These are phyloP conservation scores for Forsythia viridissima DNA, from an alignment of 257 asterid genomes.

Conservation along the genomic window DNA sequence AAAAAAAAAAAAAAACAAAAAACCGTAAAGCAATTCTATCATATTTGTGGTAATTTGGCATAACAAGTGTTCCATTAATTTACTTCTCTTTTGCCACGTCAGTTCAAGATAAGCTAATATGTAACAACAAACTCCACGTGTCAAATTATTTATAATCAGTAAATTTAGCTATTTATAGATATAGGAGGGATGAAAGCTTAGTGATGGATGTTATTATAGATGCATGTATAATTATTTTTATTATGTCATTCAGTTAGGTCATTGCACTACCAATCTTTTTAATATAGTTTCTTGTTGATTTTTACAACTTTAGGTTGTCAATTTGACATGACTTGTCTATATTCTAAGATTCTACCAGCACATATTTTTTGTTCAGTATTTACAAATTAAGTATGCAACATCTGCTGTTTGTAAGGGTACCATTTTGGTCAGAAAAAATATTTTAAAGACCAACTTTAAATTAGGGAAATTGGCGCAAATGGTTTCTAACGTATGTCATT, in stretches of 20 bases:
- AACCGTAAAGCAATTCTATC: too few relatives aligned
- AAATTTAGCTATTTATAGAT: neutral
- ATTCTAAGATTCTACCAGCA: neutral
- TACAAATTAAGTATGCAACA: neutral
- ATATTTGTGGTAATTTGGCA: too few relatives aligned
- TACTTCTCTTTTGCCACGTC: too few relatives aligned
- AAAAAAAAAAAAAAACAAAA: too few relatives aligned
- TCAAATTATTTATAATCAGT: neutral
- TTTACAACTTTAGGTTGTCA: neutral
- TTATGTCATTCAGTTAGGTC: conserved; percentile 1
- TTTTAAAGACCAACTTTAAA: too few relatives aligned
- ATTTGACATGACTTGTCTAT: neutral
- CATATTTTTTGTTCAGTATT: neutral
- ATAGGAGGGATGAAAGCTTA: neutral
- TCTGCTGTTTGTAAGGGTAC: neutral
- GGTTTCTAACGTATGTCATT: too few relatives aligned
- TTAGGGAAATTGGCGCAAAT: too few relatives aligned
- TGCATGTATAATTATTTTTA: neutral
- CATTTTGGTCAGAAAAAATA: too few relatives aligned
- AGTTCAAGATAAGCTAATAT: too few relatives aligned
- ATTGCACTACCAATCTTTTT: neutral
- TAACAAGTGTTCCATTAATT: neutral
- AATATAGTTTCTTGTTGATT: neutral
- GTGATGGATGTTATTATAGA: neutral
- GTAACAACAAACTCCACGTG: neutral